These are phyloP conservation scores for Aegilops bicornis DNA, from an alignment of 176 grass and related monocot species.

Conservation along the genomic window DNA sequence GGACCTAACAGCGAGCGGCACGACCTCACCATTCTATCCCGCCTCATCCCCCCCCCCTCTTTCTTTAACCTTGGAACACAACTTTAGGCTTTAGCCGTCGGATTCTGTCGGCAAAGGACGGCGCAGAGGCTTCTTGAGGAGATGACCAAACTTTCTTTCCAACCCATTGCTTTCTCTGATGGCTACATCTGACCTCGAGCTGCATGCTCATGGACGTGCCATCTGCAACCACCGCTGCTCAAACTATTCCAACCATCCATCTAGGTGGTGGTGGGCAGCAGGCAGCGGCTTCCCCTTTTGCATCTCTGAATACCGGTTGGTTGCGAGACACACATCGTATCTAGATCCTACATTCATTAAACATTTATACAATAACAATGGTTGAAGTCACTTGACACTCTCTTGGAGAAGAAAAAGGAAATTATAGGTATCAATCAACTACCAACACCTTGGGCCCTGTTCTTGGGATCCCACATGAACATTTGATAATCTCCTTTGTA, in stretches of 20 bases:
- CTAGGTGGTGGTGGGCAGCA: not conserved
- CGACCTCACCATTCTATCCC: not conserved
- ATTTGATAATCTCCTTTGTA: too few species aligned
- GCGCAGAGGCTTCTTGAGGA: not conserved
- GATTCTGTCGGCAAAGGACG: slow-evolving; percentile 37
- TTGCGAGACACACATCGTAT: slow-evolving; percentile 34
- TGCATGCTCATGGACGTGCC: slow-evolving; percentile 31
- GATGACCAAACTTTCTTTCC: not conserved
- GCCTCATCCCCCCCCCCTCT: not conserved
- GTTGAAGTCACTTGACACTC: not conserved
- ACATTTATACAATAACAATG: not conserved
- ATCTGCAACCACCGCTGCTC: slow-evolving; percentile 33
- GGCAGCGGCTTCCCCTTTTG: slow-evolving; percentile 19
- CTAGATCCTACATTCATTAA: not conserved
- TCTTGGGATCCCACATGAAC: not conserved
- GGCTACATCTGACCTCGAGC: slow-evolving; percentile 27
- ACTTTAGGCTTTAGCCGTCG: not conserved
- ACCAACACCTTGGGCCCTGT: not conserved
- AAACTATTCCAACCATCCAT: slow-evolving; percentile 11
- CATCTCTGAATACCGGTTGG: slow-evolving; percentile 1
- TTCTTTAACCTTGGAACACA: not conserved
- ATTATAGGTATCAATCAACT: not conserved
- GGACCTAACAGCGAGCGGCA: not conserved
- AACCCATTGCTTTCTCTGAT: slow-evolving; percentile 14
- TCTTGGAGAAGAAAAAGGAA: not conserved